These are phyloP conservation scores for Wickerhamiella alocasiicola DNA, from an alignment of 805 yeast species.

Conservation along the genomic window DNA sequence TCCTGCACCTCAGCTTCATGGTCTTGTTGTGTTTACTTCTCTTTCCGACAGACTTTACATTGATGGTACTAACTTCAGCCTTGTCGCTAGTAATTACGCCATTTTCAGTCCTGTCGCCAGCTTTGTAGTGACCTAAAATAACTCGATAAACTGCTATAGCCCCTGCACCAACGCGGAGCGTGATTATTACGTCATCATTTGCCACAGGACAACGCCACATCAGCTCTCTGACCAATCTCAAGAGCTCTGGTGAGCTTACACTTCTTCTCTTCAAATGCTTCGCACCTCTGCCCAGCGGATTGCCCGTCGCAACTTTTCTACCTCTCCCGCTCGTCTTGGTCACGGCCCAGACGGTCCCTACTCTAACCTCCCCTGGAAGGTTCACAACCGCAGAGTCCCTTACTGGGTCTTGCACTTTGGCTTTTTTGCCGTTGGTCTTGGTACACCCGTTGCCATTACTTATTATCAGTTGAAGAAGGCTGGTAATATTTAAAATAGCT, in stretches of 20 bases:
- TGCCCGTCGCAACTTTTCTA: constrained; percentile 19
- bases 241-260: constrained; percentile 1
- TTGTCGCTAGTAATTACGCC: constrained; percentile 27
- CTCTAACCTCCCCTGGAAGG: constrained; percentile 88
- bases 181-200: neutral
- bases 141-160: no score
- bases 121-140: constrained; percentile 37
- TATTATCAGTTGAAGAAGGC: constrained; percentile 81
- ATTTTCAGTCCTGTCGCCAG: constrained; percentile 37
- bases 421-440: constrained; percentile 52
- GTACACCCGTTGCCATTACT: constrained; percentile 66
- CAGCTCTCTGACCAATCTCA: constrained; percentile 9
- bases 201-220: constrained; percentile 9
- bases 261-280: constrained; percentile 6
- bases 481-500: constrained; percentile 34
- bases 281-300: constrained; percentile 10
- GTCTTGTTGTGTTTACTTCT: constrained; percentile 46
- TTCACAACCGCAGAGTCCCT: constrained; percentile 86
- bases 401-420: constrained; percentile 73
- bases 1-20: constrained; percentile 80
- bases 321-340: constrained; percentile 20
- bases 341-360: constrained; percentile 75
- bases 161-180: no score
- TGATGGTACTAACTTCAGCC: constrained; percentile 28
- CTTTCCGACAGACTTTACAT: constrained; percentile 45